These are phyloP conservation scores for Coniosporium tulheliwenetii DNA, from an alignment of 2,329 filamentous ascomycete genomes.

Conservation along the genomic window DNA sequence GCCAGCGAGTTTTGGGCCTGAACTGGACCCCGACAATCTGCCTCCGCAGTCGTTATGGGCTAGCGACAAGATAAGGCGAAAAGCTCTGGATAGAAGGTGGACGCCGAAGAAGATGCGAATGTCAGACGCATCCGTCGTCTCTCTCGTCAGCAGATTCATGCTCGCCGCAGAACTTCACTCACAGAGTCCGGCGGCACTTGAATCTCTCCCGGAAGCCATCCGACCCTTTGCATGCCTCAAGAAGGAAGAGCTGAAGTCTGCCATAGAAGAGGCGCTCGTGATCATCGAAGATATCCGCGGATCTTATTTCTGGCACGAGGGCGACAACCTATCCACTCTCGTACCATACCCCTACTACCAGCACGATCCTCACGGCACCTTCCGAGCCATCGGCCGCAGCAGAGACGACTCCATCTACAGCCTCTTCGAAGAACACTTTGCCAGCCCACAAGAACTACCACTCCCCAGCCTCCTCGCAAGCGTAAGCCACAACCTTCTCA, in stretches of 20 bases:
- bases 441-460: neutral
- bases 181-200: too few species aligned
- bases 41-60: constrained; percentile 32
- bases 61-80: constrained; percentile 12
- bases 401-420: constrained; percentile 16
- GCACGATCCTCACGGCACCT: constrained; percentile 22
- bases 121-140: constrained; percentile 17
- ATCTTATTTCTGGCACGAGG: too few species aligned
- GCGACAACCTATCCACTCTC: too few species aligned
- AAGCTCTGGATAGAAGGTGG: constrained; percentile 16
- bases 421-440: constrained; percentile 5
- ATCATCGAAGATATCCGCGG: neutral
- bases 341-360: constrained; percentile 10
- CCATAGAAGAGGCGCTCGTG: neutral
- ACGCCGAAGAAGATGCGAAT: constrained; percentile 26
- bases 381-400: constrained; percentile 11
- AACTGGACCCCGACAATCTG: constrained; percentile 14
- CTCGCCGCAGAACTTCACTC: too few species aligned
- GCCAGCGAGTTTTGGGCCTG: constrained; percentile 24
- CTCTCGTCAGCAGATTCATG: too few species aligned
- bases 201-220: too few species aligned
- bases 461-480: constrained; percentile 14
- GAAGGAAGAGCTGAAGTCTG: neutral
- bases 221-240: too few species aligned
- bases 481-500: constrained; percentile 49